Evolutionary conservation across 2,329 filamentous ascomycete species (phyloP), one percentile per base, ranked within the genome.

Genomic region (Alternaria brassicae): DNA sequence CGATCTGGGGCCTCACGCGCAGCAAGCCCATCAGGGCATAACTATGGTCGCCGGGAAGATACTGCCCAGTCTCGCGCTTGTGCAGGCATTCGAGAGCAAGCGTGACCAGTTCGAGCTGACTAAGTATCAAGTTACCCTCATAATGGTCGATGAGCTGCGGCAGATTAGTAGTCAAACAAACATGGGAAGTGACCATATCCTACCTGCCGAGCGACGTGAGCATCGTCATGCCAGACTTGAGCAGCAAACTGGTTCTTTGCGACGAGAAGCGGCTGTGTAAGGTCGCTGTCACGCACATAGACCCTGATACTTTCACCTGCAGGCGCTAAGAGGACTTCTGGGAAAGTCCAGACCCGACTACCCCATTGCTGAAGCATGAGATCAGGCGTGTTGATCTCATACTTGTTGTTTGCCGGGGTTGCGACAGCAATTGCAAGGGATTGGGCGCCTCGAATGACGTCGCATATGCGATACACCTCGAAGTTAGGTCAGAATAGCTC

Each of bases 21-120:
- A 80, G 62, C 9, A 84, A 73, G 2, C 81, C 81, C 81, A 83
- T 83, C 25, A 83, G 65, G 0, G 80, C 81, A 44, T 83, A 83
- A 7, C 78, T 75, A 8, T 80, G 70, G 53, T 83, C 81, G 1
- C 80, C 81, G 0, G 63, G 62, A 10, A 75, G 73, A 53, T 79
- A 77, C 47, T 77, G 65, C 2, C 69, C 69, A 0, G 78, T 81
- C 2, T 75, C 55, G 9, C 81, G 74, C 17, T 71, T 71, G 9
- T 78, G 71, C 7, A 83, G 71, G 60, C 80, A 83, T 30, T 77
- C 69, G 6, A 81, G 65, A 15, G 77, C 78, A 17, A 80, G 66
- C 1, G 74, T 76, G 15, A 81, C 72, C 1, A 83, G 76, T 61
- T 83, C 79, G 3, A 81, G 67, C 8, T 73, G 76, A 30, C 68